Conservation (phyloP, 2,329 filamentous ascomycete genomes). For the Colletotrichum acutatum region DNA sequence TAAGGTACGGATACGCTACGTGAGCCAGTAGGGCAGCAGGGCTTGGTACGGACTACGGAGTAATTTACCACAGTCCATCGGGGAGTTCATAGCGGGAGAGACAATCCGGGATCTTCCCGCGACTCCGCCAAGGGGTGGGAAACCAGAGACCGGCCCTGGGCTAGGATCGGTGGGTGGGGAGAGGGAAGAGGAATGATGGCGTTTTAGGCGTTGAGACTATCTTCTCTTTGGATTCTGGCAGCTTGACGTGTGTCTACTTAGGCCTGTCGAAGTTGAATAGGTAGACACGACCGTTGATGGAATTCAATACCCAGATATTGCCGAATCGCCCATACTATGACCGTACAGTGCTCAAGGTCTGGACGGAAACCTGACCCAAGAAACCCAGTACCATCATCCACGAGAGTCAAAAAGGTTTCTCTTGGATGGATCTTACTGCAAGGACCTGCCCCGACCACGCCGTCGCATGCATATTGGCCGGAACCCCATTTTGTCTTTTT, state of each 20-base stretch:
- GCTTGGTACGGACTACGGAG: background rate
- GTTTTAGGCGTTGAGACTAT: background rate
- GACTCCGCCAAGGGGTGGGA: background rate
- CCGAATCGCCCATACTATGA: background rate
- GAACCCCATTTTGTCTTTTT: background rate
- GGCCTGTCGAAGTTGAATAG: background rate
- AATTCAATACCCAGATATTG: background rate
- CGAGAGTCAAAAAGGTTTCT: background rate
- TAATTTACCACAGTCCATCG: background rate
- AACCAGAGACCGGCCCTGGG: background rate
- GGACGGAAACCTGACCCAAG: too few species aligned
- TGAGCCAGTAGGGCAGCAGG: background rate
- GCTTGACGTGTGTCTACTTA: background rate
- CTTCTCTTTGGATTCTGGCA: background rate
- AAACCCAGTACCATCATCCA: background rate
- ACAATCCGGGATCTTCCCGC: background rate
- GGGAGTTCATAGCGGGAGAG: background rate
- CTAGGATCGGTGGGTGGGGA: background rate
- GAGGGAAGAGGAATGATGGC: background rate
- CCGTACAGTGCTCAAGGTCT: background rate
- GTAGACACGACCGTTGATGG: background rate
- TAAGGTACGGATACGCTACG: background rate
- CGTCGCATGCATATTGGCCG: conserved; percentile 8
- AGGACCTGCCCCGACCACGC: background rate
- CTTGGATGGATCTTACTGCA: background rate